Evolutionary conservation across 2,329 filamentous ascomycete species (phyloP).

Genomic region (Plectosphaerella cucumerina): DNA sequence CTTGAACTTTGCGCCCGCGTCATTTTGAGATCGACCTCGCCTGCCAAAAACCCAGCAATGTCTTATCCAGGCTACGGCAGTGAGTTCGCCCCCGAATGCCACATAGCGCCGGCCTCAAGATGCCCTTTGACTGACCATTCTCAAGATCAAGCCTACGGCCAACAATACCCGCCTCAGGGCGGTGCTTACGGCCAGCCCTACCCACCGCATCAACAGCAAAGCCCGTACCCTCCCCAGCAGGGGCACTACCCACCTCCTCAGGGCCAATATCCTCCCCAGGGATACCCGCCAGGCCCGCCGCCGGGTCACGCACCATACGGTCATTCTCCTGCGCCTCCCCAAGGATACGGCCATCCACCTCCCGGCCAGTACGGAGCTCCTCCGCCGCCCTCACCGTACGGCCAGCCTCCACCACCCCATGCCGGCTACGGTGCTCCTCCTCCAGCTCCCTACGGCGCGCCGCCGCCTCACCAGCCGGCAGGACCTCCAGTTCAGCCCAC

Average conservation of each 20-base stretch:
- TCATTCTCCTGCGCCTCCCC: constrained; percentile 18
- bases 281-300: constrained; percentile 22
- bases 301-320: constrained; percentile 25
- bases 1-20: no score
- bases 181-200: constrained; percentile 26
- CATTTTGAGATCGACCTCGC: no score
- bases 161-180: constrained; percentile 26
- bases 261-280: constrained; percentile 27
- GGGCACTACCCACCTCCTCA: constrained; percentile 32
- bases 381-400: constrained; percentile 21
- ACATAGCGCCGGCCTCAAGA: no score
- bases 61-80: no score
- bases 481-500: constrained; percentile 44
- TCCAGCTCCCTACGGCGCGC: constrained; percentile 30
- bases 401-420: constrained; percentile 18
- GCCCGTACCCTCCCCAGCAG: constrained; percentile 6
- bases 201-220: constrained; percentile 26
- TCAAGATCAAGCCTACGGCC: constrained; percentile 34
- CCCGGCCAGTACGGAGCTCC: constrained; percentile 30
- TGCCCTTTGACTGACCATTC: neutral
- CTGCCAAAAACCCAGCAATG: no score
- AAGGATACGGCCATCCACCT: constrained; percentile 25
- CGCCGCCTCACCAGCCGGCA: constrained; percentile 28
- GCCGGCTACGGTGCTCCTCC: constrained; percentile 20
- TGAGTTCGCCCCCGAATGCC: no score